Percentiles rank a stretch among this genome's conserved stretches.
Evolutionary conservation across 139 green algal genomes (phyloP).

Genomic region (Coccomyxa sp.): DNA sequence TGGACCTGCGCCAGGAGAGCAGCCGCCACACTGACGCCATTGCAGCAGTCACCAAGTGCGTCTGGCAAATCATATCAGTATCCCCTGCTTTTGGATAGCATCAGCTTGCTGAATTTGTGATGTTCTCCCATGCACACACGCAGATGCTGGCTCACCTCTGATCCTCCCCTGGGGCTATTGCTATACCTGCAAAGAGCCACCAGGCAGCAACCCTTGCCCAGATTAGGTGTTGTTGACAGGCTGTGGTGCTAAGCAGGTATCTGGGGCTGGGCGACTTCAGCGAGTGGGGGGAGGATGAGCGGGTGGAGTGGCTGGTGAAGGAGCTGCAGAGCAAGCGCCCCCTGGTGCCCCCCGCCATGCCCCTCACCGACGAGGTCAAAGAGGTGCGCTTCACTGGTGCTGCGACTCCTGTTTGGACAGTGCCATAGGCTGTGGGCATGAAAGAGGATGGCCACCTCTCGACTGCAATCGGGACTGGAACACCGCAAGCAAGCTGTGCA

Average conservation of each 20-base stretch:
- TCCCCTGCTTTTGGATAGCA: too few species aligned
- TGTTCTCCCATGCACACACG: too few species aligned
- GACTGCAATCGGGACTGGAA: too few species aligned
- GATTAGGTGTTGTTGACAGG: background rate
- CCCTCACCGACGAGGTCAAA: slow-evolving; percentile 67
- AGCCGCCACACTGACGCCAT: slow-evolving; percentile 81
- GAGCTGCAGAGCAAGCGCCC: slow-evolving; percentile 81
- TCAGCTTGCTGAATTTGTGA: too few species aligned
- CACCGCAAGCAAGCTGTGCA: too few species aligned
- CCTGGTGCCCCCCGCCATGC: slow-evolving; percentile 80
- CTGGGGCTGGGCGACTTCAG: slow-evolving; percentile 81
- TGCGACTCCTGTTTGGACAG: background rate
- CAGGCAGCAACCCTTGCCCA: too few species aligned
- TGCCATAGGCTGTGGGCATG: background rate
- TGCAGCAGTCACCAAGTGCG: slow-evolving; percentile 73
- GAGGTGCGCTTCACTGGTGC: background rate
- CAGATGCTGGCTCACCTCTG: too few species aligned
- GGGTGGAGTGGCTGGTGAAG: slow-evolving; percentile 69
- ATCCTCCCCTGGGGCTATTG: too few species aligned
- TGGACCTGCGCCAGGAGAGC: slow-evolving; percentile 93
- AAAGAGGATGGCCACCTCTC: too few species aligned
- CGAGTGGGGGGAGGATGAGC: slow-evolving; percentile 85
- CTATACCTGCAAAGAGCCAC: too few species aligned
- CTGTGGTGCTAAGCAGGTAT: slow-evolving; percentile 32
- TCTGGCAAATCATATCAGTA: background rate